These are phyloP conservation scores for Fermentozyma sake DNA, from an alignment of 1,139 yeast genomes.

Conservation along the genomic window DNA sequence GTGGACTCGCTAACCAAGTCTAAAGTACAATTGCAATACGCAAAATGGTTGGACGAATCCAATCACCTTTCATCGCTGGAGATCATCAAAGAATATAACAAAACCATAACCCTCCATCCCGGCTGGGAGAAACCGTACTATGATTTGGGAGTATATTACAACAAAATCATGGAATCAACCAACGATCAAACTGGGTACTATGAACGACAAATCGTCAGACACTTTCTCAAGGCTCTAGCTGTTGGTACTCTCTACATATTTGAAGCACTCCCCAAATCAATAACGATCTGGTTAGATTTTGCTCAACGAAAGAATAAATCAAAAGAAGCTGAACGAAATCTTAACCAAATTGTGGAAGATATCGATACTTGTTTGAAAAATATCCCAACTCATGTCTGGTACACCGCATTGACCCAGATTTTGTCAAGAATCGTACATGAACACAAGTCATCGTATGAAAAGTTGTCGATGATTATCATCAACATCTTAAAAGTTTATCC, in stretches of 20 bases:
- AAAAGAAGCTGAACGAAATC: constrained; percentile 34
- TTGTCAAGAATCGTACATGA: constrained; percentile 73
- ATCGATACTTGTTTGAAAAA: constrained; percentile 42
- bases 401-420: constrained; percentile 80
- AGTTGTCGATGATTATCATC: constrained; percentile 54
- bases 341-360: constrained; percentile 48
- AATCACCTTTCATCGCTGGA: constrained; percentile 78
- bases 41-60: constrained; percentile 85
- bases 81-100: constrained; percentile 64
- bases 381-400: constrained; percentile 69
- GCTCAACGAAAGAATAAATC: constrained; percentile 35
- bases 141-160: constrained; percentile 74
- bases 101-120: constrained; percentile 53
- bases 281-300: constrained; percentile 90
- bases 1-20: constrained; percentile 26
- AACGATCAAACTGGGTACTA: constrained; percentile 53
- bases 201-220: constrained; percentile 60
- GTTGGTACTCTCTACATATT: constrained; percentile 67
- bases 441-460: constrained; percentile 51
- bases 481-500: constrained; percentile 66
- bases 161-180: constrained; percentile 65
- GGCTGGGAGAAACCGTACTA: constrained; percentile 80
- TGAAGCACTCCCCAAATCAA: constrained; percentile 84
- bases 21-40: constrained; percentile 65
- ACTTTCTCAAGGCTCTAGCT: constrained; percentile 64